Base-by-base conservation (phyloP, 129 eudicot species). In the Ambrosia artemisiifolia region DNA sequence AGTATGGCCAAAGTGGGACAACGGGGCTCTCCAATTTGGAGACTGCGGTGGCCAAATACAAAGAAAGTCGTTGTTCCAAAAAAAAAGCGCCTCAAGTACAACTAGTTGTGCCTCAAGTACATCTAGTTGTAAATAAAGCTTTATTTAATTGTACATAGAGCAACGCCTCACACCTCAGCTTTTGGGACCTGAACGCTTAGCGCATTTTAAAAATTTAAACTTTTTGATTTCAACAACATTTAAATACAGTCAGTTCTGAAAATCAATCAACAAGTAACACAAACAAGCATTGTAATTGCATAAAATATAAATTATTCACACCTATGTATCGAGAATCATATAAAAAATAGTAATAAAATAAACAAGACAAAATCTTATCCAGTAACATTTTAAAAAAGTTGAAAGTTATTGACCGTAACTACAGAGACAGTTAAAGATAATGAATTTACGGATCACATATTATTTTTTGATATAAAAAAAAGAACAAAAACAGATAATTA, bases 251-350 rank as follows among this genome's bases (percentile, higher is more conserved):
- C 7, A 32, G 36, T 34, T 65, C 7, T 16, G 8, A 60, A 74
- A 16, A 40, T 56, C 63, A 24, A 24, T 35, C 38, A 35, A 59
- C 33, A n/a, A 36, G 48, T 28, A 4, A 13, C 28, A 44, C 50
- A 48, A 33, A 28, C 34, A 46, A 38, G 54, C 24, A 51, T 24
- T 51, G 17, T 20, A 63, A 64, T 64, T 64, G 78, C 79, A 75
- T 54, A 47, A 48, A 17, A 2, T 47, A 32, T 28, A 43, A 66
- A 7, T 55, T 17, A 11, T 16, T 10, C n/a, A 30, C 77, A 49
- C 61, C 12, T 51, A 74, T 35, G 32, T 56, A 55, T 9, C 36
- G 24, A 56, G 16, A 56, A 56, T 35, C 13, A 11, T 24, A 20
- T 24, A 11, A n/a, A n/a, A n/a, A n/a, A n/a, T n/a, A n/a, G n/a